Evolutionary conservation across 306 rosid species (phyloP), one percentile per base, ranked within the genome.

Genomic region (Inga laurina): DNA sequence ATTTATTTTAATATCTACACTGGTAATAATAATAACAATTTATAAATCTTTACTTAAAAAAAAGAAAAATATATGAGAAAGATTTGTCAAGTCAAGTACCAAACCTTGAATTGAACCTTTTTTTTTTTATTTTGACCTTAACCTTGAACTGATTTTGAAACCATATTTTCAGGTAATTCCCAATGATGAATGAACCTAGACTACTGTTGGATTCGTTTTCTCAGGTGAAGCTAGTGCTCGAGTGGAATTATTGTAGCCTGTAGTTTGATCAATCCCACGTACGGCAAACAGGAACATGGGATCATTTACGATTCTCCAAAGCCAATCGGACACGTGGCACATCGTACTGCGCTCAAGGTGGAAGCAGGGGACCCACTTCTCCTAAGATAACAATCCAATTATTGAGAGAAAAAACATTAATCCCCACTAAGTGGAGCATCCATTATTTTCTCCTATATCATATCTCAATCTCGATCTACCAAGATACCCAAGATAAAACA

Each of bases 371-470:
- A 41, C 84, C 91, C 89, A 84, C 79, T 76, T 46, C 14, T 75
- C 90, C 88, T 83, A 75, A 45, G 45, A 56, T 19, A 84, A 87
- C 83, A 82, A 24, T 72, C 81, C 92, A 88, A 89, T 89, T 84
- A 79, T 77, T 22, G 5, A 22, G 16, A 1, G 4, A 19, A 56
- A 74, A 41, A 10, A 80, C 61, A 54, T 56, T 56, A 82, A 72
- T 64, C 51, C 37, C 59, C 46, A 4, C 35, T 80, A 1, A 86
- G 93, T 94, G 91, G 94, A 90, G 83, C 39, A 88, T 88, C 91
- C 91, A 49, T 49, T 49, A 89, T 77, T 48, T 80, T 76, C 52
- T 78, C 56, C n/a, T 27, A 82, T 76, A 84, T 82, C 68, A 79
- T 15, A 83, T 87, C n/a, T 51, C 57, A 16, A 16, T 51, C 57